phyloP scores from a whole-genome alignment of 495 filamentous ascomycete genomes.

The Xylaria venustula region DNA sequence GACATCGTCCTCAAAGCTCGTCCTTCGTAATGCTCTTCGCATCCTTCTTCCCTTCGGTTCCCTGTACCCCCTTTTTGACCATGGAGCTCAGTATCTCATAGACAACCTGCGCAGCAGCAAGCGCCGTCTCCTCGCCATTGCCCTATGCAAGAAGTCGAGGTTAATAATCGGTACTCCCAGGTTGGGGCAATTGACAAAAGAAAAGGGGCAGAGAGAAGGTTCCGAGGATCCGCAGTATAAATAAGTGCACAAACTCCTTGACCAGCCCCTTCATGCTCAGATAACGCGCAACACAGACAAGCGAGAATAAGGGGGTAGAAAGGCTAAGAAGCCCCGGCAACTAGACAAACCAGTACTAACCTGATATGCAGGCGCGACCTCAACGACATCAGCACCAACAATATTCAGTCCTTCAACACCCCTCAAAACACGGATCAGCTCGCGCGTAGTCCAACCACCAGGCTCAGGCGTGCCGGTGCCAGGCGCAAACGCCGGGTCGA shows the following conservation, averaged over 20 bases:
- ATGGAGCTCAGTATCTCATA: constrained; percentile 82
- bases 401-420: constrained; percentile 69
- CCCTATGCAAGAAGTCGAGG: too few relatives aligned
- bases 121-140: constrained; percentile 75
- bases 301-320: too few relatives aligned
- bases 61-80: constrained; percentile 57
- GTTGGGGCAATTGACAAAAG: too few relatives aligned
- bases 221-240: too few relatives aligned
- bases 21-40: constrained; percentile 21
- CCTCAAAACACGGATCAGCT: constrained; percentile 67
- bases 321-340: too few relatives aligned
- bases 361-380: constrained; percentile 87
- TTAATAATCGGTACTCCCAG: too few relatives aligned
- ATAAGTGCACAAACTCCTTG: too few relatives aligned
- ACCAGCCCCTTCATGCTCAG: too few relatives aligned
- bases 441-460: constrained; percentile 71
- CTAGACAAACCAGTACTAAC: too few relatives aligned
- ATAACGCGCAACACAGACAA: too few relatives aligned
- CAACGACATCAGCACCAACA: constrained; percentile 77
- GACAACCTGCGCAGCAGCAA: constrained; percentile 78
- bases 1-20: constrained; percentile 43
- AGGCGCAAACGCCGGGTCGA: constrained; percentile 70
- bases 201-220: too few relatives aligned
- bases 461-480: constrained; percentile 74
- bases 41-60: constrained; percentile 11